Conservation (phyloP, 1,284 basidiomycete genomes). For the Golubevia sp. region DNA sequence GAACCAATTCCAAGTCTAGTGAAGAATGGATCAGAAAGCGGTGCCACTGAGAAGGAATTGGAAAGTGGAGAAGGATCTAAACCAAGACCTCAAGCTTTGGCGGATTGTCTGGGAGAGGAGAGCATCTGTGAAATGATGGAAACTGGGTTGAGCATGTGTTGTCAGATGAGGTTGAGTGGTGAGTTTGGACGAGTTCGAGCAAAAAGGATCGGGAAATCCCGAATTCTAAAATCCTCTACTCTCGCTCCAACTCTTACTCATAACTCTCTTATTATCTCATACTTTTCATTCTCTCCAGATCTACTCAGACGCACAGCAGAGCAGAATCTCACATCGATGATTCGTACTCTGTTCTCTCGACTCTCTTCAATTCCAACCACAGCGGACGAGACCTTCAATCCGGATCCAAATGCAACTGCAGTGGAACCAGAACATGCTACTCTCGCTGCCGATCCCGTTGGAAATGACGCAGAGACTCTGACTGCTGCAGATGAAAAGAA, state of each 20-base stretch:
- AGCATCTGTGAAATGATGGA: slow-evolving; percentile 61
- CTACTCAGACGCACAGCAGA: slow-evolving; percentile 54
- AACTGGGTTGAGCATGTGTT: slow-evolving; percentile 61
- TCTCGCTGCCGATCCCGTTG: slow-evolving; percentile 40
- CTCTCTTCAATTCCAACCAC: slow-evolving; percentile 28
- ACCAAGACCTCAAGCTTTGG: slow-evolving; percentile 14
- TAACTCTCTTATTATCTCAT: not conserved
- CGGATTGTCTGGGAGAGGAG: slow-evolving; percentile 50
- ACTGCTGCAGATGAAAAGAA: slow-evolving; percentile 25
- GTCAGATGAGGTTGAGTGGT: slow-evolving; percentile 50
- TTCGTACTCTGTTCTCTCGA: slow-evolving; percentile 44
- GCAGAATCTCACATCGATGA: slow-evolving; percentile 50
- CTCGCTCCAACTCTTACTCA: not conserved
- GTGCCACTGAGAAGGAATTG: not conserved
- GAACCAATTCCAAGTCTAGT: not conserved
- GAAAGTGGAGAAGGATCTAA: too few relatives aligned
- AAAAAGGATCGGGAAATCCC: not conserved
- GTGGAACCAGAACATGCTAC: slow-evolving; percentile 51
- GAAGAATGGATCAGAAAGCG: not conserved
- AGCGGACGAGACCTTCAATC: slow-evolving; percentile 34
- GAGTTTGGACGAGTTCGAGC: slow-evolving; percentile 2
- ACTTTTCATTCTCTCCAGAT: slow-evolving; percentile 8
- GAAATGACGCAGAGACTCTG: slow-evolving; percentile 24
- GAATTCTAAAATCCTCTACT: not conserved
- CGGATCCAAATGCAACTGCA: slow-evolving; percentile 18